Evolutionary conservation across 1,139 yeast species (phyloP), one percentile per base, ranked within the genome.

Genomic region (Pichia sp.): DNA sequence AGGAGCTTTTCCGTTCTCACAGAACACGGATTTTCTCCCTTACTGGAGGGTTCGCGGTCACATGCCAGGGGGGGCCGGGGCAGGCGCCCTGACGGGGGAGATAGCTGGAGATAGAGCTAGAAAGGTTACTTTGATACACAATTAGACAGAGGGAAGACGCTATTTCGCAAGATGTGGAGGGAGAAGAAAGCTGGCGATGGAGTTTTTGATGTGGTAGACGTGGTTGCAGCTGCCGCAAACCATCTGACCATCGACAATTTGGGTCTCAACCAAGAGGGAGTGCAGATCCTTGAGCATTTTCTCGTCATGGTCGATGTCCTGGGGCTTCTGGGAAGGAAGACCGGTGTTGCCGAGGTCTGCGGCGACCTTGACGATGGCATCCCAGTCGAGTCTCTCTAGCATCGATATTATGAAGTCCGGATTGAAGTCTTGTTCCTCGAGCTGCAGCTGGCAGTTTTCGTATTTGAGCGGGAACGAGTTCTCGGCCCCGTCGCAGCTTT

Each of bases 111-210:
- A 19, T 19, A 19, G 23, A 19, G 23, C 23, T 19, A 19, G 40
- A 36, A 13, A 8, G 34, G 34, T 36, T 36, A 36, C 40, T 36
- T 11, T 36, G 40, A 11, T 36, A 36, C n/a, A 36, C 40, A 7
- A 5, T 36, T 36, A 13, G 40, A 11, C 15, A 13, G 40, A 40
- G 3, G 16, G 5, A 15, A 16, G 11, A 42, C 8, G 34, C 40
- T 48, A 52, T 50, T 66, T 80, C 8, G 87, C 89, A 63, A 93
- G 77, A 70, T 93, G 98, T 19, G 99, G 98, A 47, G 99, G 98
- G 53, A 93, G 79, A 58, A 93, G 75, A 71, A 93, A 88, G 76
- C 93, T 93, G 50, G 99, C 97, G 64, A 93, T 90, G 56, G 93
- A 83, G 75, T 90, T 92, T 72, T 92, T 92, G 72, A 93, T 88